Evolutionary conservation across 805 yeast species (phyloP).

Genomic region (Candida sonorensis): DNA sequence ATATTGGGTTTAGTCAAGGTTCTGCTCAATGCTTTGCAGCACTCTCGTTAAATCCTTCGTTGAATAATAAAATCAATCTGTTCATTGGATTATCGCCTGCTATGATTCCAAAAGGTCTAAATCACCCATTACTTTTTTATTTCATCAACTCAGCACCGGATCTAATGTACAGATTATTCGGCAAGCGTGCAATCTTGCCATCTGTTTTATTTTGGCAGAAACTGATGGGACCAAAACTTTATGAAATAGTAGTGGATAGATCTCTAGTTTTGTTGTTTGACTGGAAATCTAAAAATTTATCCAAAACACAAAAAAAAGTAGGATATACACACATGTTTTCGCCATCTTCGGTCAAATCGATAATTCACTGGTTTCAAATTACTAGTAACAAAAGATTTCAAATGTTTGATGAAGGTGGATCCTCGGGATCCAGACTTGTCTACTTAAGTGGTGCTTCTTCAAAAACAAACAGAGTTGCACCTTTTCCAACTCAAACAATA

Average conservation of each 20-base stretch:
- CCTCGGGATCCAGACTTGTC: conserved; percentile 25
- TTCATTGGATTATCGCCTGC: conserved; percentile 92
- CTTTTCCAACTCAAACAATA: conserved; percentile 59
- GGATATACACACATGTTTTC: conserved; percentile 49
- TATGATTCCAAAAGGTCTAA: conserved; percentile 79
- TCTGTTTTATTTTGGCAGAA: conserved; percentile 56
- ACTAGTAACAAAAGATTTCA: conserved; percentile 41
- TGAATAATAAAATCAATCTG: conserved; percentile 47
- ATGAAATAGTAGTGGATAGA: conserved; percentile 37
- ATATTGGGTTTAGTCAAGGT: conserved; percentile 91
- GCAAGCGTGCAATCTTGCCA: conserved; percentile 66
- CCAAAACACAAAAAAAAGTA: conserved; percentile 36
- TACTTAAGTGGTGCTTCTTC: conserved; percentile 18
- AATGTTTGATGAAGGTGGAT: conserved; percentile 42
- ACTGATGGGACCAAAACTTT: conserved; percentile 44
- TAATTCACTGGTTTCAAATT: conserved; percentile 42
- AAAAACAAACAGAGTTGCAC: conserved; percentile 40
- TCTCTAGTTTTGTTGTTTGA: conserved; percentile 40
- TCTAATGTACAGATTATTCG: conserved; percentile 64
- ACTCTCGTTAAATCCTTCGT: conserved; percentile 53
- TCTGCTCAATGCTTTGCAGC: conserved; percentile 91
- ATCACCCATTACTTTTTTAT: conserved; percentile 36
- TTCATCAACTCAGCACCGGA: conserved; percentile 72
- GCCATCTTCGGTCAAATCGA: conserved; percentile 50
- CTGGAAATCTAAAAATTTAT: conserved; percentile 40